Evolutionary conservation across 768 basidiomycete genomes (phyloP), one percentile per base, ranked within the genome.

Genomic region (Cystobasidium tubakii): DNA sequence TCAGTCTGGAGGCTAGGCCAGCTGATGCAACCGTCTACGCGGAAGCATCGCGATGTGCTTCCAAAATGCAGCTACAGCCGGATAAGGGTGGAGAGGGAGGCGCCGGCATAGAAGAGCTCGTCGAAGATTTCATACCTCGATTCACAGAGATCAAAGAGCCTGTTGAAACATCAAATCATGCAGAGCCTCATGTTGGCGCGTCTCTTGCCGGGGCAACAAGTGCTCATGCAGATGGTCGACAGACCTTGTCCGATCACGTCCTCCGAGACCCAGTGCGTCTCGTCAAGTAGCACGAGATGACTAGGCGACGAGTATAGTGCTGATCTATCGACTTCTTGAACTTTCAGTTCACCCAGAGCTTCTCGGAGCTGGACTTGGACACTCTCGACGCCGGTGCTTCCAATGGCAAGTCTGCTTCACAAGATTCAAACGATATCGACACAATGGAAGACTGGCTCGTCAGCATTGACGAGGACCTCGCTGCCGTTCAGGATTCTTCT

Each of bases 11-110:
- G 3, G 46, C 46, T 50, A 9, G 21, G 46, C 21, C 46, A 50
- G 21, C 10, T 21, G 46, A 50, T 21, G 46, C 7, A 50, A 19
- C 46, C 7, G 46, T 19, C 46, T 50, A 50, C 21, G 10, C 21
- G n/a, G 21, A 50, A 9, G 46, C 10, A 12, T 50, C 46, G 4
- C 3, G 21, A 4, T 19, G n/a, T 15, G 15, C 46, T 50, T 50
- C 46, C 46, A 50, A 50, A 50, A 17, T 50, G 15, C 29, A 27
- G 23, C 21, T 60, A 12, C 29, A 60, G 27, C 15, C 29, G 6
- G 63, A 65, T 23, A 65, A 44, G 36, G 63, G 63, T 44, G 63
- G 63, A 36, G 63, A 65, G 63, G 63, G 25, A 25, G 63, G 36
- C 23, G 9, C 10, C 25, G 39, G 43, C 7, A 65, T 44, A 4